Evolutionary conservation across 371 early-diverging fungal species (phyloP).

Genomic region (Coemansia sp.): DNA sequence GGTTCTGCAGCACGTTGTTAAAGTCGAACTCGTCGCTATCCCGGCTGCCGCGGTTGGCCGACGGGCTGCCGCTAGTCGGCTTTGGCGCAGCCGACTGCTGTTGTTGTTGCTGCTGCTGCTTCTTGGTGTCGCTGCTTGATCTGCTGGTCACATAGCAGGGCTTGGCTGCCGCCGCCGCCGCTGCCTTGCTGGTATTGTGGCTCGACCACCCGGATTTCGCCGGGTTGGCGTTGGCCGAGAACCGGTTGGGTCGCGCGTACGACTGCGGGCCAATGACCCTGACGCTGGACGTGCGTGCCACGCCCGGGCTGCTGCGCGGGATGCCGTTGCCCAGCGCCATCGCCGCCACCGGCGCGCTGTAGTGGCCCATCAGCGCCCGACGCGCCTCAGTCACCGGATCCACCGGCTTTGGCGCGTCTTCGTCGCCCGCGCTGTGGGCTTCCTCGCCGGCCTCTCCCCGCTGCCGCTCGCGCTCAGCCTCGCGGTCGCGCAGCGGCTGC

Average conservation of each 20-base stretch:
- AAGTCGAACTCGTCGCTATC: slow-evolving; percentile 25
- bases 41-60: background rate
- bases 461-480: slow-evolving; percentile 45
- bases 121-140: background rate
- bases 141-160: background rate
- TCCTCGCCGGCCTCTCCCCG: background rate
- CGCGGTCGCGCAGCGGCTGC: slow-evolving; percentile 47
- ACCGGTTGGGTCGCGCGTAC: slow-evolving; percentile 26
- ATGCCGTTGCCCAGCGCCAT: slow-evolving; percentile 28
- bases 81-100: background rate
- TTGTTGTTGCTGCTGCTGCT: background rate
- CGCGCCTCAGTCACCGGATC: slow-evolving; percentile 43
- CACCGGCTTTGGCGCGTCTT: background rate
- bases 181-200: background rate
- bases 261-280: slow-evolving; percentile 39
- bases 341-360: slow-evolving; percentile 23
- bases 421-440: too few species aligned
- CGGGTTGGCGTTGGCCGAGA: background rate
- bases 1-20: slow-evolving; percentile 36
- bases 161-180: background rate
- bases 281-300: slow-evolving; percentile 31
- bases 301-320: slow-evolving; percentile 27
- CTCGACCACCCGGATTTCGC: background rate
- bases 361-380: slow-evolving; percentile 43
- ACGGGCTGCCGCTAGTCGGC: background rate